These are phyloP conservation scores for Lolium perenne DNA, from an alignment of 176 grass and related monocot species.

Conservation along the genomic window DNA sequence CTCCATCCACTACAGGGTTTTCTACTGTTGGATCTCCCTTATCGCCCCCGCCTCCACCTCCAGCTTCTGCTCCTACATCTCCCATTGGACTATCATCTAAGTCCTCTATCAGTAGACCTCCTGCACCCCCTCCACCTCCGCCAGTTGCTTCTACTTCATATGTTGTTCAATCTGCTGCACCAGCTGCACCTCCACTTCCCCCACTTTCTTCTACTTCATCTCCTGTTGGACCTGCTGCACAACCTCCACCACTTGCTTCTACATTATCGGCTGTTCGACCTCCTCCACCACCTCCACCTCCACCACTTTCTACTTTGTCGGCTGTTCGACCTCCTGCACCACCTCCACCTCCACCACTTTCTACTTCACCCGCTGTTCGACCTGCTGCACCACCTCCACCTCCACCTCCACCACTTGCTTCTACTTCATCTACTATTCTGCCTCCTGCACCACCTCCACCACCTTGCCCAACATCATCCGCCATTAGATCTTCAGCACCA, in stretches of 20 bases:
- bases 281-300: constrained; percentile 38
- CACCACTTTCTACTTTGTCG: constrained; percentile 45
- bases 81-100: constrained; percentile 20
- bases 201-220: constrained; percentile 51
- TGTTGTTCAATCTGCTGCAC: constrained; percentile 33
- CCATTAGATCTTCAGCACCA: constrained; percentile 32
- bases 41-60: constrained; percentile 29
- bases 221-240: constrained; percentile 30
- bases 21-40: constrained; percentile 46
- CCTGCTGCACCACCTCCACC: constrained; percentile 48
- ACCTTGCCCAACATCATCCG: constrained; percentile 38
- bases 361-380: constrained; percentile 34
- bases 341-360: constrained; percentile 39
- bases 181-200: constrained; percentile 41
- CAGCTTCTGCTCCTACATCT: constrained; percentile 19
- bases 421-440: constrained; percentile 41
- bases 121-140: constrained; percentile 39
- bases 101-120: constrained; percentile 26
- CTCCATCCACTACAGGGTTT: constrained; percentile 25
- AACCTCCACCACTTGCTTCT: constrained; percentile 41
- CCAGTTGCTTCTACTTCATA: constrained; percentile 28
- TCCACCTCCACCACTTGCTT: constrained; percentile 46
- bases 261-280: constrained; percentile 35
- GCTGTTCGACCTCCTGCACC: constrained; percentile 35
- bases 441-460: constrained; percentile 52